Conservation (phyloP, 495 filamentous ascomycete species). For the Penicillium parvum region DNA sequence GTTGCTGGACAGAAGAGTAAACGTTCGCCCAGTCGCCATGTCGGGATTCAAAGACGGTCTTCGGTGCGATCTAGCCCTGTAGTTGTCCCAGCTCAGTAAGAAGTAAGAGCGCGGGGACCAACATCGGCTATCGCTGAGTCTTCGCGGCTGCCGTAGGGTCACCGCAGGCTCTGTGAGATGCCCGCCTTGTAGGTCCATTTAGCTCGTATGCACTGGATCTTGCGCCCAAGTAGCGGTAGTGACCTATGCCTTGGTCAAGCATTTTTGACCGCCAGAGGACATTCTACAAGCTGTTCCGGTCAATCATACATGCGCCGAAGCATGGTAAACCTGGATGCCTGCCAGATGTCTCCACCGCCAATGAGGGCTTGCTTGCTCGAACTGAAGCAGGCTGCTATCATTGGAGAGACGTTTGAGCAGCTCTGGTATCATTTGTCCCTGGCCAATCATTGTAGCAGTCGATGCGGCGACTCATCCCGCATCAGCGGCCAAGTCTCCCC, state of each 20-base stretch:
- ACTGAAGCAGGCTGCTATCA: not conserved
- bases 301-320: slow-evolving; percentile 8
- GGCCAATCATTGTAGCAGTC: slow-evolving; percentile 5
- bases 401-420: not conserved
- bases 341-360: not conserved
- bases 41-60: no score
- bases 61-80: no score
- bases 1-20: slow-evolving; percentile 16
- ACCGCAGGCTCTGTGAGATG: slow-evolving; percentile 13
- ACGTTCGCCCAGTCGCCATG: no score
- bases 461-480: no score
- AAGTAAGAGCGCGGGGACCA: no score
- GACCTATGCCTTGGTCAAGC: not conserved
- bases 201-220: not conserved
- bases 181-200: no score
- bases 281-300: slow-evolving; percentile 3
- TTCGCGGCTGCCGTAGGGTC: slow-evolving; percentile 8
- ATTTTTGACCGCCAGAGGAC: slow-evolving; percentile 13
- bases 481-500: slow-evolving; percentile 20
- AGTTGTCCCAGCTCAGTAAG: no score
- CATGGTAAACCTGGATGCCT: slow-evolving; percentile 5
- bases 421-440: slow-evolving; percentile 2
- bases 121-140: no score
- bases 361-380: not conserved
- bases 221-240: slow-evolving; percentile 9